Base-by-base conservation (phyloP, 1,284 basidiomycete genomes). In the Ganoderma multipileum region DNA sequence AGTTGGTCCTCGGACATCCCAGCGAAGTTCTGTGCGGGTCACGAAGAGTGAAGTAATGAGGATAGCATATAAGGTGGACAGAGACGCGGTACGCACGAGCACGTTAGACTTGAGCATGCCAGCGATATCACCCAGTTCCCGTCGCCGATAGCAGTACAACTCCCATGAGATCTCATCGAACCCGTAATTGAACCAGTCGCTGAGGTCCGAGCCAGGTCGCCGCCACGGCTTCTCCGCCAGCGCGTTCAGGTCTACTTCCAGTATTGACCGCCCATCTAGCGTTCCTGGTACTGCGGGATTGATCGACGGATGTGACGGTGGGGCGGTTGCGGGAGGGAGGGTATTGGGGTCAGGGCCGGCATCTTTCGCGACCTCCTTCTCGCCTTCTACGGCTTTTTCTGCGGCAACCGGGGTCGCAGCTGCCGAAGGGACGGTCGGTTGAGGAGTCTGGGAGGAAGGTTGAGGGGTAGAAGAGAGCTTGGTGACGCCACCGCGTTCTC, bases 171-270 rank as follows among this genome's bases (percentile, higher is more conserved):
- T 87, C 81, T 99, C 98, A 79, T 99, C 97, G 78, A 99, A 99
- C 0, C 98, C 98, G 76, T 98, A 99, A 82, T 99, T 99, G 84
- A 99, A 99, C 92, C 95, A 99, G 82, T 99, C 97, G 74, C 94
- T 94, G 67, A 99, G 85, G 82, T 99, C 96, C 8, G 95, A 92
- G 20, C 98, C 98, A 11, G 97, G 94, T 65, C 92, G 83, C 68
- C 97, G 85, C 98, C 98, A 99, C 2, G 94, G 92, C 79, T 98
- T 97, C 67, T 95, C 93, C 28, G 92, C 84, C 79, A 99, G 86
- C 28, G 92, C 88, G 30, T 85, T 87, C 62, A 98, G 79, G 79
- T 99, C 97, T 57, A 97, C 87, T 70, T 99, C 96, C 60, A 96
- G 91, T 63, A 98, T 94, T 8, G 93, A 91, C 36, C 92, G 89